Percentiles rank a stretch among this genome's conserved stretches.
phyloP scores from a whole-genome alignment of 306 rosid genomes.

The Rosa chinensis region DNA sequence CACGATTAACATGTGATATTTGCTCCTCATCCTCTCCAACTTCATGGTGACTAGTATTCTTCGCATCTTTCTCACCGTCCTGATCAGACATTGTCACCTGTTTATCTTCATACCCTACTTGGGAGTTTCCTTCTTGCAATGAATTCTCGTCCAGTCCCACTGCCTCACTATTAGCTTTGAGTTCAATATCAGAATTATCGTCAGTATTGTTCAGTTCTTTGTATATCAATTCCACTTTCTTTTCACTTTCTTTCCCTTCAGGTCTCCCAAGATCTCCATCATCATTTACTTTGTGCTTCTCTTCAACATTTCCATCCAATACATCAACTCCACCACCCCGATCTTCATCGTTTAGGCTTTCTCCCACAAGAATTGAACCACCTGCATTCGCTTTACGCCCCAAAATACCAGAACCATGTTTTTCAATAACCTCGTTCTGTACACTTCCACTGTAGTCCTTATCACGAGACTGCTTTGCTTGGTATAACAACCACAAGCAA shows the following conservation, averaged over 20 bases:
- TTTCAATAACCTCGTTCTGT: neutral
- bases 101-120: neutral
- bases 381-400: conserved; percentile 16
- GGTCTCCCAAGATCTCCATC: neutral
- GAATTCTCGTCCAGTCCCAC: neutral
- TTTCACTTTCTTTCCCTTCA: conserved; percentile 2
- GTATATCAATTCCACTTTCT: neutral
- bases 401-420: neutral
- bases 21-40: conserved; percentile 5
- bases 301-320: neutral
- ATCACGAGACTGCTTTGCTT: conserved; percentile 29
- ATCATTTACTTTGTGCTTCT: neutral
- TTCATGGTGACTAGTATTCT: neutral
- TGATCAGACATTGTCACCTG: neutral
- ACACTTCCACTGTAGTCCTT: conserved; percentile 2
- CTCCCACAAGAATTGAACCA: conserved; percentile 4
- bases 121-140: neutral
- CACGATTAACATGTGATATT: neutral
- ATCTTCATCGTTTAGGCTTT: neutral
- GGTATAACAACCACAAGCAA: conserved; percentile 46
- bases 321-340: neutral
- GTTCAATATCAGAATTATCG: neutral
- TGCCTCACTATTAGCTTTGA: neutral
- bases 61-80: neutral
- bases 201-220: neutral